These are phyloP conservation scores for Circinella umbellata DNA, from an alignment of 371 early-diverging fungal genomes.

Conservation along the genomic window DNA sequence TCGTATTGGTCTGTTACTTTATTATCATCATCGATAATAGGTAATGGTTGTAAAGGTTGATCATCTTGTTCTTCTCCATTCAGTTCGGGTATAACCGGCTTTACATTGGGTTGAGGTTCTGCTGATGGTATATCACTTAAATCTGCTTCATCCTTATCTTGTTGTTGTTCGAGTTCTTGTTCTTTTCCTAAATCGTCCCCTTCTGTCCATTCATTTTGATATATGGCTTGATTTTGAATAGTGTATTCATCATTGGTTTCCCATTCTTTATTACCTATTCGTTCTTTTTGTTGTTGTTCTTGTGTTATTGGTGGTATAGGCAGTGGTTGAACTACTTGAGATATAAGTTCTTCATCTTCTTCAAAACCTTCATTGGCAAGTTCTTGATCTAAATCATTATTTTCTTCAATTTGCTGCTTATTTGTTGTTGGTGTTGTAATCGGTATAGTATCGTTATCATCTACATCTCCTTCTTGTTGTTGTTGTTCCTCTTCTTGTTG, in stretches of 20 bases:
- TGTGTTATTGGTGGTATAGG: neutral
- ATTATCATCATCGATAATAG: neutral
- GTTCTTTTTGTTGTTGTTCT: neutral
- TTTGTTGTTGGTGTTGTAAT: neutral
- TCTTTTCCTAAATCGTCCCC: neutral
- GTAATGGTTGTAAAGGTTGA: neutral
- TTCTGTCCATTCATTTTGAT: constrained; percentile 6
- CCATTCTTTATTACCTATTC: neutral
- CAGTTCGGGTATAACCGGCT: neutral
- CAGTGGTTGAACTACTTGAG: neutral
- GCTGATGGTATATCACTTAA: neutral
- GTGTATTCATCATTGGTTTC: neutral
- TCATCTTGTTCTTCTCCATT: neutral
- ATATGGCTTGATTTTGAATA: neutral
- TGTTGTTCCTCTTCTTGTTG: too few relatives aligned
- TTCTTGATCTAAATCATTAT: constrained; percentile 1
- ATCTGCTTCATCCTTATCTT: neutral
- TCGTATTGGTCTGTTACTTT: neutral
- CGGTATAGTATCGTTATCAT: neutral
- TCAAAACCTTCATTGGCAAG: constrained; percentile 7
- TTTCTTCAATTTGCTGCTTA: neutral
- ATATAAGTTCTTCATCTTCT: neutral
- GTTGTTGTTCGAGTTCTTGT: neutral
- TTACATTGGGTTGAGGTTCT: neutral
- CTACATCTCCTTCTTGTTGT: neutral